phyloP scores from a whole-genome alignment of 768 basidiomycete species.

The Mycena amicta region DNA sequence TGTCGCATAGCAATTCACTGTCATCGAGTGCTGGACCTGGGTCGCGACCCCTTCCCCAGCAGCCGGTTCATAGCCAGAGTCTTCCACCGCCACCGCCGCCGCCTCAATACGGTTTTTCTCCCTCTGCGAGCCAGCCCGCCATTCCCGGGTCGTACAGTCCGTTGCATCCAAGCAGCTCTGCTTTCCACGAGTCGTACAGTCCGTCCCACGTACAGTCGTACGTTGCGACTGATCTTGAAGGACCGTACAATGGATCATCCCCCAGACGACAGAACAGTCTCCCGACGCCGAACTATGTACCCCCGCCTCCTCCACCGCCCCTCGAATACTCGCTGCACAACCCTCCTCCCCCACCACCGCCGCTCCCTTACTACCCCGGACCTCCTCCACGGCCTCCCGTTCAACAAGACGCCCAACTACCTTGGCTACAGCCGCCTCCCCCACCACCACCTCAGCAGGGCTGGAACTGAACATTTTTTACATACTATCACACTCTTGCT shows the following conservation, averaged over 20 bases:
- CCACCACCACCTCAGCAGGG: conserved; percentile 24
- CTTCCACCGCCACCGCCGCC: conserved; percentile 36
- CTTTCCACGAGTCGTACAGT: conserved; percentile 25
- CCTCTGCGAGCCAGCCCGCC: conserved; percentile 25
- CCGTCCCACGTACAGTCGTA: conserved; percentile 15
- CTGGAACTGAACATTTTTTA: conserved; percentile 21
- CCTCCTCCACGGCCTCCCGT: conserved; percentile 45
- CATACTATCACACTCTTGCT: conserved; percentile 5
- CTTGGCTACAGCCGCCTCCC: conserved; percentile 33
- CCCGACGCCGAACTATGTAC: conserved; percentile 41
- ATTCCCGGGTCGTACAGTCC: conserved; percentile 33
- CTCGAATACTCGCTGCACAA: conserved; percentile 33
- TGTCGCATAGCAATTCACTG: conserved; percentile 32
- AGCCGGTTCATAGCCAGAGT: conserved; percentile 38
- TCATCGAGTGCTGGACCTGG: conserved; percentile 34
- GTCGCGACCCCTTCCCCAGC: conserved; percentile 48
- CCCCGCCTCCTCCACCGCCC: conserved; percentile 46
- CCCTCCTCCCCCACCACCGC: conserved; percentile 30
- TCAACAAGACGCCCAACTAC: conserved; percentile 36
- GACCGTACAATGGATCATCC: conserved; percentile 25
- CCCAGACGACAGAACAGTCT: conserved; percentile 50
- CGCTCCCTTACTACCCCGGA: conserved; percentile 39
- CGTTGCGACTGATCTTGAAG: too few species aligned
- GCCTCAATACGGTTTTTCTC: conserved; percentile 33
- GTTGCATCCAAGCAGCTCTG: conserved; percentile 24